Evolutionary conservation across 768 basidiomycete species (phyloP), one percentile per base, ranked within the genome.

Genomic region (Xerocomellus dryophilus): DNA sequence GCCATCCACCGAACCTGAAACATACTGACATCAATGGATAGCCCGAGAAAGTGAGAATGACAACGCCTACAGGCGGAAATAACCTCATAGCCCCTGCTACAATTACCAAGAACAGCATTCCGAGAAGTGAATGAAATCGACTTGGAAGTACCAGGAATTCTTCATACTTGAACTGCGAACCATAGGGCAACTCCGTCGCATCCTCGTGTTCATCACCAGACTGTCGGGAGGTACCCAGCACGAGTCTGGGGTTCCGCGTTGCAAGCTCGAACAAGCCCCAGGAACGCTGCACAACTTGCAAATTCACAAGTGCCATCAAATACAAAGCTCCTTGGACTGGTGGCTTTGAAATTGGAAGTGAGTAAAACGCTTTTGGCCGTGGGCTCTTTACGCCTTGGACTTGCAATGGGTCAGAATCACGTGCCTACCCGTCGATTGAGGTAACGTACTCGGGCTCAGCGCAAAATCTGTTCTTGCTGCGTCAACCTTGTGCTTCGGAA

Each of bases 131-230:
- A n/a, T 72, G 62, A 5, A 83, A 5, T 21, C 64, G 66, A 32
- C 73, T 74, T 5, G 70, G 65, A 45, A 72, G 75, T 4, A 69
- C 72, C 58, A 80, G 18, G 53, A 88, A 87, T 68, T 95, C 93
- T 47, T 84, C 82, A 66, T 94, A 96, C 42, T 73, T 73, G 75
- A 97, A 93, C 3, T 78, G 63, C 0, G 82, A 74, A 6, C 90
- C 94, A 62, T 95, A 94, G 14, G 68, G 46, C 2, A 65, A 52
- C 32, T 50, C 57, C 39, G 57, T 48, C 23, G 61, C 41, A 11
- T 68, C 51, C 53, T 61, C 49, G 34, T 50, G 55, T 58, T 51
- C 47, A 31, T 18, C 44, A 12, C 8, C 66, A 57, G 51, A 66
- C 57, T 43, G 65, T 38, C 12, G 15, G 47, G 53, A 46, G 6